Conservation (phyloP, 306 rosid species). For the Nissolia schottii region DNA sequence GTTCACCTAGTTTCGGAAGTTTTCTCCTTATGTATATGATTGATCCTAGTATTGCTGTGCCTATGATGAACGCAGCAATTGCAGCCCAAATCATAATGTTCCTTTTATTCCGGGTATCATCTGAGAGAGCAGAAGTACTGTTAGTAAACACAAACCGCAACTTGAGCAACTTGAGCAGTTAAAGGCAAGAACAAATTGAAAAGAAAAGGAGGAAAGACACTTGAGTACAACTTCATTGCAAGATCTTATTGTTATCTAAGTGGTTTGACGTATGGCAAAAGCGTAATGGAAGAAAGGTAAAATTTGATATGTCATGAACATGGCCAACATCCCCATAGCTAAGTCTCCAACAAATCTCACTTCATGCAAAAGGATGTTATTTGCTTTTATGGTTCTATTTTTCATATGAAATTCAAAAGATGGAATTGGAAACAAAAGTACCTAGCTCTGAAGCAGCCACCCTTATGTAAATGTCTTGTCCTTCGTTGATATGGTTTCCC, state of each 20-base stretch:
- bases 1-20: background rate
- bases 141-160: background rate
- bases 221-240: too few relatives aligned
- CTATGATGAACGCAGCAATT: background rate
- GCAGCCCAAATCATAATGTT: background rate
- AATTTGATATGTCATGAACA: background rate
- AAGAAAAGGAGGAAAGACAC: too few relatives aligned
- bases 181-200: background rate
- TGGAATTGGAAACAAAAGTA: background rate
- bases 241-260: too few relatives aligned
- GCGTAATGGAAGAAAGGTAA: background rate
- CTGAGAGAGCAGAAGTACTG: background rate
- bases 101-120: background rate
- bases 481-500: background rate
- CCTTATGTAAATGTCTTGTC: constrained; percentile 9
- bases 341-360: background rate
- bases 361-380: background rate
- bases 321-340: too few relatives aligned
- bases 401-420: background rate
- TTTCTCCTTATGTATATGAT: background rate
- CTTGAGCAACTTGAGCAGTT: background rate
- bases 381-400: background rate
- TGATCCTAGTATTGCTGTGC: background rate
- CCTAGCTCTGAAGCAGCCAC: constrained; percentile 8
- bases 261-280: background rate